Conservation (phyloP, 257 asterid genomes). For the Rehmannia glutinosa region DNA sequence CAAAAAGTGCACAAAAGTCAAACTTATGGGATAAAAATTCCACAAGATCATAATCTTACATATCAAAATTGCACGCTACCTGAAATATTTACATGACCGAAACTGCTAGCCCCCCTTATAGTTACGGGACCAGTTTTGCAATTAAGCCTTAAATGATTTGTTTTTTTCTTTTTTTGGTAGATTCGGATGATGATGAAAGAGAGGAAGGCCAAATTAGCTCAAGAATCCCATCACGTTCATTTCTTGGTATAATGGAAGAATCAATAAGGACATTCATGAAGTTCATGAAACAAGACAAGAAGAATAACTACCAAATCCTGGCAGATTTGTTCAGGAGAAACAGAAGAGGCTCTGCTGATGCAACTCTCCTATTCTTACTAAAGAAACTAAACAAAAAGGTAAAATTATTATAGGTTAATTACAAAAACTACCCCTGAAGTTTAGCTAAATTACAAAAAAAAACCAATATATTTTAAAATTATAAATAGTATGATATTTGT, state of each 20-base stretch:
- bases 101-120: too few relatives aligned
- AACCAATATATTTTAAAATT: neutral
- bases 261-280: constrained; percentile 1
- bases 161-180: constrained; percentile 18
- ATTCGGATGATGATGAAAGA: constrained; percentile 45
- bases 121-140: too few relatives aligned
- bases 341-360: neutral
- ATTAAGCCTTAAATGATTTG: neutral
- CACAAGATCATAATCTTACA: too few relatives aligned
- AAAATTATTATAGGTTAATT: neutral
- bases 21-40: too few relatives aligned
- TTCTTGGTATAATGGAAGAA: constrained; percentile 42
- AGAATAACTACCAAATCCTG: neutral
- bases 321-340: neutral
- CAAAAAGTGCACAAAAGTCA: too few relatives aligned
- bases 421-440: too few relatives aligned
- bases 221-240: constrained; percentile 63
- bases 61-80: too few relatives aligned
- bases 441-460: too few relatives aligned
- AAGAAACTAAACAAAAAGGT: neutral
- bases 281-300: neutral
- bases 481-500: neutral
- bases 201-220: constrained; percentile 39
- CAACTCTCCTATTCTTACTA: neutral
- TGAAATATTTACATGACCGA: too few relatives aligned